Base-by-base conservation (phyloP, 2,329 filamentous ascomycete genomes). In the Colletotrichum sp. region DNA sequence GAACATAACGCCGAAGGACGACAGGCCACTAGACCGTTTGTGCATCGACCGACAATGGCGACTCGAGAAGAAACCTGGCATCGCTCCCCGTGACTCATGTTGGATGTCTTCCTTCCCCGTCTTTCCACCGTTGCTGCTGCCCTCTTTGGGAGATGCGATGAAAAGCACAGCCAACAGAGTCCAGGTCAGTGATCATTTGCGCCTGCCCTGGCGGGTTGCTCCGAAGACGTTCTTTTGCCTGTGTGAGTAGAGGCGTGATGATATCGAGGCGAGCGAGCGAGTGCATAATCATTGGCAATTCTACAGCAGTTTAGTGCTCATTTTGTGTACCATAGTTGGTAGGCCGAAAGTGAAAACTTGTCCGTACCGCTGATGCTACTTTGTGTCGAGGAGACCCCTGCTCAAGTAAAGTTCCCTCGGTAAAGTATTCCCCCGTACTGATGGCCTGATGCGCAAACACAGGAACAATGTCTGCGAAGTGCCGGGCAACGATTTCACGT, bases 331-430 rank as follows among this genome's bases (percentile, higher is more conserved):
- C 54, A 55, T 16, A 69, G 13, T 69, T 61, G 58, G 24, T 58
- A 64, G 62, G 29, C 34, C 61, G 27, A 66, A 70, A 66, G 38
- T 12, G 70, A 38, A 71, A 36, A 62, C 33, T 62, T 54, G 38
- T 65, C 71, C 67, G 71, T 62, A 13, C 55, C 71, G 21, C 55
- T 11, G 38, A 73, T 73, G 71, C 38, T 29, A 73, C 66, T 36
- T 36, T 38, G 18, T n/a, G 47, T 63, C 61, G 43, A 65, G 33
- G 54, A 21, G 38, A 43, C 33, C 36, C 68, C 67, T 47, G 71
- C 21, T 34, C 38, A 36, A 27, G 54, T 13, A 34, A 27, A 62
- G n/a, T 24, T 62, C 33, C 55, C 57, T 73, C 68, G 68, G 71
- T 71, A 43, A 51, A 73, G 68, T 38, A 27, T 71, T 73, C 47